phyloP scores from a whole-genome alignment of 1,139 yeast genomes.

The Debaryomycetaceae sp. region DNA sequence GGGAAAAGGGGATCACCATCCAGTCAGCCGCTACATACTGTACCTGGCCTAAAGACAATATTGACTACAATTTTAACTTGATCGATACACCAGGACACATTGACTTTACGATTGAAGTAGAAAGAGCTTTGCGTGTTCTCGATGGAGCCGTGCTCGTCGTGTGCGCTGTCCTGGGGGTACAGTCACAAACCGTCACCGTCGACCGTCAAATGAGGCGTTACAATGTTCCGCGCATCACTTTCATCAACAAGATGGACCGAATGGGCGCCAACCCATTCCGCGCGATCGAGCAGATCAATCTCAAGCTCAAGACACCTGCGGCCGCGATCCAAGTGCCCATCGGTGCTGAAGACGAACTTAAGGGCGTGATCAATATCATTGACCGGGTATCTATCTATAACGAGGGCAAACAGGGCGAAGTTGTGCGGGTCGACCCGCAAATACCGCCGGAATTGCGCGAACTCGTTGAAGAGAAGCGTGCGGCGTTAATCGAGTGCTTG shows the following conservation, averaged over 20 bases:
- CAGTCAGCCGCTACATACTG: constrained; percentile 99
- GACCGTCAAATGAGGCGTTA: constrained; percentile 98
- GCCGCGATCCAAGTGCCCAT: constrained; percentile 98
- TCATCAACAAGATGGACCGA: constrained; percentile 96
- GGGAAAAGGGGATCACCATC: constrained; percentile 52
- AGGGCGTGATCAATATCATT: constrained; percentile 87
- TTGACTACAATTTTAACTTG: constrained; percentile 63
- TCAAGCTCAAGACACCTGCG: constrained; percentile 83
- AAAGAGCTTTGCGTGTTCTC: constrained; percentile 89
- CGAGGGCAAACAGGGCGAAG: constrained; percentile 90
- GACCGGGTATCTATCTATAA: constrained; percentile 79
- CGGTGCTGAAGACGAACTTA: constrained; percentile 76
- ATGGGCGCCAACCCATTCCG: constrained; percentile 98
- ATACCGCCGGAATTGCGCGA: constrained; percentile 47
- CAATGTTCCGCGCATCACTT: constrained; percentile 92
- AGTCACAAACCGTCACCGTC: constrained; percentile 95
- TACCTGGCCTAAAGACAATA: constrained; percentile 74
- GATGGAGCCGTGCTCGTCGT: constrained; percentile 98
- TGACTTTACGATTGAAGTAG: constrained; percentile 97
- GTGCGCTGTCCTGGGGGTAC: constrained; percentile 97
- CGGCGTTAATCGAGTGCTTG: constrained; percentile 74
- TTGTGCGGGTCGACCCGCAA: constrained; percentile 41
- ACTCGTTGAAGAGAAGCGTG: constrained; percentile 35
- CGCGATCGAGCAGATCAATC: constrained; percentile 84
- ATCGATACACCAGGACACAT: constrained; percentile 47